Evolutionary conservation across 176 grass and related monocot species (phyloP).

Genomic region (Eleusine coracana): DNA sequence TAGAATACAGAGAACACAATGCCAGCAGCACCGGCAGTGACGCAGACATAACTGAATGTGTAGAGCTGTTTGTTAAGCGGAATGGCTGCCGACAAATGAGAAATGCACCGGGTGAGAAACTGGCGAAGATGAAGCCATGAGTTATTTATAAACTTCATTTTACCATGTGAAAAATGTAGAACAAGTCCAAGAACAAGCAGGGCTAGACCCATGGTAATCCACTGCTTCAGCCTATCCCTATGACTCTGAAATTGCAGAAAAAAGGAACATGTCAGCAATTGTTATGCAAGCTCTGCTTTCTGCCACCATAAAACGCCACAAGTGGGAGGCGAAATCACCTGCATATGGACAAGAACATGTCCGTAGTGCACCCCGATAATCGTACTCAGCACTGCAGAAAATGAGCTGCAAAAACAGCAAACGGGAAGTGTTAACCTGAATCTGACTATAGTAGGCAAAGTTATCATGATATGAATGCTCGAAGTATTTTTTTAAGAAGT

Average conservation of each 20-base stretch:
- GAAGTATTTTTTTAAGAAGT: neutral
- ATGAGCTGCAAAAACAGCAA: slow-evolving; percentile 53
- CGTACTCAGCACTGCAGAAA: slow-evolving; percentile 80
- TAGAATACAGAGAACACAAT: slow-evolving; percentile 71
- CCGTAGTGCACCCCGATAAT: slow-evolving; percentile 84
- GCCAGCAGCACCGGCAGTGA: slow-evolving; percentile 77
- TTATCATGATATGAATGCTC: neutral
- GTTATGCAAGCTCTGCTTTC: neutral
- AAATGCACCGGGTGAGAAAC: neutral
- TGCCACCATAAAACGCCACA: neutral
- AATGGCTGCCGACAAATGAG: slow-evolving; percentile 53
- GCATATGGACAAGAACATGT: slow-evolving; percentile 86
- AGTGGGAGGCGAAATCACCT: slow-evolving; percentile 44
- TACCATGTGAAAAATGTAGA: slow-evolving; percentile 93
- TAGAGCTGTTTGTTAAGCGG: slow-evolving; percentile 93
- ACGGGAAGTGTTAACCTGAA: neutral
- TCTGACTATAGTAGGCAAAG: neutral
- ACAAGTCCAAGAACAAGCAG: slow-evolving; percentile 76
- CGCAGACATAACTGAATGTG: slow-evolving; percentile 82
- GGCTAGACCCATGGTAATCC: slow-evolving; percentile 59
- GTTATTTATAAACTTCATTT: neutral
- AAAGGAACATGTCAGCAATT: slow-evolving; percentile 1
- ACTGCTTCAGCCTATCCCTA: slow-evolving; percentile 73
- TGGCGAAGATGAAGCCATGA: neutral
- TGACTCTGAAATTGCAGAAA: slow-evolving; percentile 56